Evolutionary conservation across 495 filamentous ascomycete genomes (phyloP), one percentile per base, ranked within the genome.

Genomic region (Cenococcum geophilum): DNA sequence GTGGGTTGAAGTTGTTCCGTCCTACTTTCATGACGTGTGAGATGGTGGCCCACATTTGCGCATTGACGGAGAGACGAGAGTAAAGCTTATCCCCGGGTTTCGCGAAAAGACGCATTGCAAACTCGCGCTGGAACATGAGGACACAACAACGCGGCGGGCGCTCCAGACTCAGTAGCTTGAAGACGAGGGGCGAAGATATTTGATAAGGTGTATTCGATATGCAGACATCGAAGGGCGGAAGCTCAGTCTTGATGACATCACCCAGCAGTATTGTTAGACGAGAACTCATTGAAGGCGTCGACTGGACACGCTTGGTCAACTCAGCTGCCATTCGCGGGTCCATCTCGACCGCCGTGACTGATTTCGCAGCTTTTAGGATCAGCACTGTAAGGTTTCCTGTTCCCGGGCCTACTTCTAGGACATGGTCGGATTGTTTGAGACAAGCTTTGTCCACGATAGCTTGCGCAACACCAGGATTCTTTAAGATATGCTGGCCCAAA

Each of bases 251-350:
- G 71, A 96, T 92, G 55, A 96, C 91, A 73, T 97, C 92, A 12
- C 92, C 93, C 1, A 97, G 78, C 42, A 95, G 77, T 25, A 97
- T 83, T 53, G 95, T 89, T 43, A 97, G 75, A 64, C 85, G 80
- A 69, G 89, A 92, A 66, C 86, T 84, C 60, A 85, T 79, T 8
- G 54, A 23, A 3, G 91, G 88, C 43, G 83, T 92, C 18, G 87
- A 89, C 72, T 95, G 89, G 27, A 97, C 90, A 61, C 91, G 87
- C 71, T 97, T 97, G 48, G 92, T 96, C 64, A 96, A 82, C 73
- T 97, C 93, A 27, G 92, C 92, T 5, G 92, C 92, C 93, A 97
- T 97, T 68, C 92, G 81, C 48, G 92, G 92, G 73, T 97, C 92
- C 75, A 95, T 82, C 77, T 97, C 92, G 35, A 96, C 89, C 4